A percentile compares a stretch with the other conserved stretches of the same genome.
phyloP scores from a whole-genome alignment of 139 green algal species.

The Coccomyxa sp. region DNA sequence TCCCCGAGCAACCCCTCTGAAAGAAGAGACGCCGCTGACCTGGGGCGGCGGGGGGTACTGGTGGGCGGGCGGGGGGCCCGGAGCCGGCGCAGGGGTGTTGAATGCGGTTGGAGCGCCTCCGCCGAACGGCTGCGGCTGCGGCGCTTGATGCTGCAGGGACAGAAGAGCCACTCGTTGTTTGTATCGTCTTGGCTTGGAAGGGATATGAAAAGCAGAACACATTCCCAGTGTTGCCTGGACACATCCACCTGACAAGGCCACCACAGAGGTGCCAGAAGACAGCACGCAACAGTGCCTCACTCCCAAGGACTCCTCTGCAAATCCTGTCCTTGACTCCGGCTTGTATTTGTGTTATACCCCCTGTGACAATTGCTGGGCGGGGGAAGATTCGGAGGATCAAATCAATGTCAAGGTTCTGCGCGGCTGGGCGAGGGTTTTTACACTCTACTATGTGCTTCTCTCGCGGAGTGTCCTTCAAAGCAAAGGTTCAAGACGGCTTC shows the following conservation, averaged over 20 bases:
- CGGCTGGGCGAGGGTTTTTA: too few relatives aligned
- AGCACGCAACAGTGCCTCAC: background rate
- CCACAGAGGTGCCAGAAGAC: too few relatives aligned
- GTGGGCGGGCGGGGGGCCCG: background rate
- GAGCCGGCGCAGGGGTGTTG: background rate
- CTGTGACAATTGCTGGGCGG: too few relatives aligned
- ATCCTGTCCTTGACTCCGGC: too few relatives aligned
- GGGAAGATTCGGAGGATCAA: too few relatives aligned
- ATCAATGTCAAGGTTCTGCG: too few relatives aligned
- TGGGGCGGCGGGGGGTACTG: conserved; percentile 7
- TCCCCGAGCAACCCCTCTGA: too few relatives aligned
- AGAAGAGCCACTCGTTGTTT: background rate
- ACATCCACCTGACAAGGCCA: too few relatives aligned
- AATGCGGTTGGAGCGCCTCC: background rate
- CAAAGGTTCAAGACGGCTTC: too few relatives aligned
- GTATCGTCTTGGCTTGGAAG: background rate
- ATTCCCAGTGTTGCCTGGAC: background rate
- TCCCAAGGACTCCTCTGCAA: background rate
- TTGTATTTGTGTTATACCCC: too few relatives aligned
- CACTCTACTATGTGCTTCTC: too few relatives aligned
- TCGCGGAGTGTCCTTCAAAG: too few relatives aligned
- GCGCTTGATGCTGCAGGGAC: background rate
- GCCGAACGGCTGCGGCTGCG: background rate
- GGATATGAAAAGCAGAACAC: background rate
- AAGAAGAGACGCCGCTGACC: background rate